Percentiles rank a stretch among this genome's conserved stretches.
phyloP scores from a whole-genome alignment of 192 early-diverging fungal genomes.

The Coemansia sp. region DNA sequence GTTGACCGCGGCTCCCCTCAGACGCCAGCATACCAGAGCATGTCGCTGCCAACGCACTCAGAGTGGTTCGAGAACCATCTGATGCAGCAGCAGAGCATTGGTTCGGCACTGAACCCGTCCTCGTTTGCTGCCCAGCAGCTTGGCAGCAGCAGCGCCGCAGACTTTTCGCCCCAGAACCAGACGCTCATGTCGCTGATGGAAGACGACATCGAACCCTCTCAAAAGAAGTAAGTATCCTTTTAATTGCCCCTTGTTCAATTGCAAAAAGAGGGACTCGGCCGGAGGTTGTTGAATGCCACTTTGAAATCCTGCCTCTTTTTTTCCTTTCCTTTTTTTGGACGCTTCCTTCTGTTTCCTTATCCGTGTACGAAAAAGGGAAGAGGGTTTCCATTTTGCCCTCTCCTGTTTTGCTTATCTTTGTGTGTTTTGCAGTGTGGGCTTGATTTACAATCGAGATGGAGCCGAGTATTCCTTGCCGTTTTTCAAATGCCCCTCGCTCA shows the following conservation, averaged over 20 bases:
- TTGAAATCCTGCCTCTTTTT: not conserved
- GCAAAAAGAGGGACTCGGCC: not conserved
- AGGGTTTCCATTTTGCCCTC: conserved; percentile 28
- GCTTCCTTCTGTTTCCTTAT: conserved; percentile 14
- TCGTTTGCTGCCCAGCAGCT: conserved; percentile 41
- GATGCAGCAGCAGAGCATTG: conserved; percentile 57
- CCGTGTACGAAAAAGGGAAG: conserved; percentile 6
- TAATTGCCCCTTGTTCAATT: not conserved
- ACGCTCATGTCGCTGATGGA: conserved; percentile 53
- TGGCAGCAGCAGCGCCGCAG: conserved; percentile 30
- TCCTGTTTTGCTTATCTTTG: conserved; percentile 15
- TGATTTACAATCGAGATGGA: conserved; percentile 10
- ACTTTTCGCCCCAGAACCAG: conserved; percentile 50
- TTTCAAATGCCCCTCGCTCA: not conserved
- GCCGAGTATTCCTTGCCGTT: not conserved
- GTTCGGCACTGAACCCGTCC: conserved; percentile 57
- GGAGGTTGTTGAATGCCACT: not conserved
- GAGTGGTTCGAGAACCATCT: conserved; percentile 56
- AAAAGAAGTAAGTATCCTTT: conserved; percentile 44
- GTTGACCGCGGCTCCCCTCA: conserved; percentile 37
- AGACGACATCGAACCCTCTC: conserved; percentile 31
- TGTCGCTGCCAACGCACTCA: conserved; percentile 57
- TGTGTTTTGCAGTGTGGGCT: not conserved
- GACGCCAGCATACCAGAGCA: conserved; percentile 58
- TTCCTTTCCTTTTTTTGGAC: not conserved